A percentile compares a stretch with the other conserved stretches of the same genome.
phyloP scores from a whole-genome alignment of 2,329 filamentous ascomycete species.

The Hymenoscyphus albidus region DNA sequence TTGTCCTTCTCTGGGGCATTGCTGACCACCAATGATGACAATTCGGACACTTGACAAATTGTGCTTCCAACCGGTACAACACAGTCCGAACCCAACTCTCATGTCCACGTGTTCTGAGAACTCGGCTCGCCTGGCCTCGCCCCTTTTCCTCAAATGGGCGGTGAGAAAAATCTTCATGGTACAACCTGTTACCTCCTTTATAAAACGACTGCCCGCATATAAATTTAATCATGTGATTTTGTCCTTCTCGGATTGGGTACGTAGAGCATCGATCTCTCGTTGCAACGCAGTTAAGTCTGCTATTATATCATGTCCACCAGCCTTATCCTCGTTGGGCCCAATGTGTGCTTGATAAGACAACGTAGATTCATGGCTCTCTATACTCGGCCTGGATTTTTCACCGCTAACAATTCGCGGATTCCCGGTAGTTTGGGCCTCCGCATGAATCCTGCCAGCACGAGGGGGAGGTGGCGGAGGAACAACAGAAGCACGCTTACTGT shows the following conservation, averaged over 20 bases:
- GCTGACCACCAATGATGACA: slow-evolving; percentile 16
- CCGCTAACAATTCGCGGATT: slow-evolving; percentile 26
- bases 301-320: slow-evolving; percentile 56
- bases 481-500: slow-evolving; percentile 28
- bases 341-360: slow-evolving; percentile 24
- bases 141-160: slow-evolving; percentile 4
- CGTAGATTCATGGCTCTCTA: slow-evolving; percentile 25
- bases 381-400: slow-evolving; percentile 25
- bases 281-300: slow-evolving; percentile 70
- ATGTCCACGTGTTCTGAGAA: background rate
- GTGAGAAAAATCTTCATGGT: slow-evolving; percentile 3
- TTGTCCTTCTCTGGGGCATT: slow-evolving; percentile 2
- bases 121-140: background rate
- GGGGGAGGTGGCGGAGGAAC: slow-evolving; percentile 38
- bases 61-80: slow-evolving; percentile 12
- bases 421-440: slow-evolving; percentile 24
- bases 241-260: slow-evolving; percentile 40
- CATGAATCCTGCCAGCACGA: slow-evolving; percentile 37
- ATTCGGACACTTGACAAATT: slow-evolving; percentile 11
- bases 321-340: slow-evolving; percentile 37
- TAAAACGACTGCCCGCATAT: slow-evolving; percentile 10
- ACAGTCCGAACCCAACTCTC: slow-evolving; percentile 8
- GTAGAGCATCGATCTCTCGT: slow-evolving; percentile 68
- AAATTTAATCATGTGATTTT: slow-evolving; percentile 24
- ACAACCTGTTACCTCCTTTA: slow-evolving; percentile 6